Evolutionary conservation across 2,329 filamentous ascomycete species (phyloP).

Genomic region (Pyrenophora seminiperda): DNA sequence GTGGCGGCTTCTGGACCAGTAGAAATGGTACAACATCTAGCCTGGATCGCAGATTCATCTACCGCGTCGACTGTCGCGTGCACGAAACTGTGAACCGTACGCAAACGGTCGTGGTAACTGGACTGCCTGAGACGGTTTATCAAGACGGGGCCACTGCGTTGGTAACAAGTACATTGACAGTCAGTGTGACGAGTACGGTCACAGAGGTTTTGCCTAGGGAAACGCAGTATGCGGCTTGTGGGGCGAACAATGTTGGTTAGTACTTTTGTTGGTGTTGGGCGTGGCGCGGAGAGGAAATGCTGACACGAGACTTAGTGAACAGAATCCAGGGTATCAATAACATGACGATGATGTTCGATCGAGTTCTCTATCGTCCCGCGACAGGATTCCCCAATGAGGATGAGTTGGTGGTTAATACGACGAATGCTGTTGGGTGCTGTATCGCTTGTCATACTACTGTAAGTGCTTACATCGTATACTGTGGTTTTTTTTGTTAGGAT

Average conservation of each 20-base stretch:
- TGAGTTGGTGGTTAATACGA: slow-evolving; percentile 23
- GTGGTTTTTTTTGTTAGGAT: not conserved
- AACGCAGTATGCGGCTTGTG: slow-evolving; percentile 32
- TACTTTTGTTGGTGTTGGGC: not conserved
- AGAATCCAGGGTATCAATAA: slow-evolving; percentile 22
- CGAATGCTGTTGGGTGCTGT: slow-evolving; percentile 25
- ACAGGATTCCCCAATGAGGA: slow-evolving; percentile 32
- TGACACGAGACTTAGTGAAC: slow-evolving; percentile 18
- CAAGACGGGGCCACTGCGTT: slow-evolving; percentile 19
- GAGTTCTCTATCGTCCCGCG: slow-evolving; percentile 24
- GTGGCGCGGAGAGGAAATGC: not conserved
- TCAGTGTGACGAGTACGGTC: slow-evolving; percentile 6
- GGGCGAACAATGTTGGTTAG: slow-evolving; percentile 33
- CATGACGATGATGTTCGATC: slow-evolving; percentile 26
- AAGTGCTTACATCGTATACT: not conserved
- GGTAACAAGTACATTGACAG: slow-evolving; percentile 22
- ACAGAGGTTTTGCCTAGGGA: slow-evolving; percentile 11
- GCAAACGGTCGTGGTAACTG: slow-evolving; percentile 15
- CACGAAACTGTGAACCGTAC: slow-evolving; percentile 20
- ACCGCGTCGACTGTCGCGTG: slow-evolving; percentile 23
- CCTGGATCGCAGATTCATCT: slow-evolving; percentile 20
- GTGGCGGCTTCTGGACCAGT: slow-evolving; percentile 22
- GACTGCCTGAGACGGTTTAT: slow-evolving; percentile 15
- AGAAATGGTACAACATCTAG: slow-evolving; percentile 17
- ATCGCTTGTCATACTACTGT: slow-evolving; percentile 34